A percentile compares a stretch with the other conserved stretches of the same genome.
Evolutionary conservation across 257 asterid species (phyloP).

Genomic region (Sherardia arvensis): DNA sequence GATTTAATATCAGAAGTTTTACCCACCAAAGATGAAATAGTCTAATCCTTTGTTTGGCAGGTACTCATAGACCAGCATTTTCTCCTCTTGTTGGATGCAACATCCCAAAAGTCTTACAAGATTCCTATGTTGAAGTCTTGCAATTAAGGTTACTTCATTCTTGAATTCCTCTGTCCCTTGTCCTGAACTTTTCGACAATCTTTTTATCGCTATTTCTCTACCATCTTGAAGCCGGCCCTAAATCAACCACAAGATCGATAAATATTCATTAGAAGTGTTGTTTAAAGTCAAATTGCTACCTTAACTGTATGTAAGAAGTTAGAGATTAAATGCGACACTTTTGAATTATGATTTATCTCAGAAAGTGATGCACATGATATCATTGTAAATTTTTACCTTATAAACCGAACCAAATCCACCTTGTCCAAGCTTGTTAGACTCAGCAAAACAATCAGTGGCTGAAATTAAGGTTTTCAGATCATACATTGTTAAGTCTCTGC

Average conservation of each 20-base stretch:
- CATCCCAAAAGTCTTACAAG: slow-evolving; percentile 27
- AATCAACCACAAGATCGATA: neutral
- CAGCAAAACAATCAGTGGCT: slow-evolving; percentile 20
- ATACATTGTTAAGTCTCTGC: slow-evolving; percentile 14
- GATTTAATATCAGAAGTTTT: too few relatives aligned
- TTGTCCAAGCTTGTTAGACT: slow-evolving; percentile 19
- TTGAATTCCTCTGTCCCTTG: slow-evolving; percentile 30
- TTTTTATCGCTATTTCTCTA: slow-evolving; percentile 21
- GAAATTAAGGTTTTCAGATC: slow-evolving; percentile 15
- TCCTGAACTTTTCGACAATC: slow-evolving; percentile 19
- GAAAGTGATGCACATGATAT: neutral
- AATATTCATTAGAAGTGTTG: too few relatives aligned
- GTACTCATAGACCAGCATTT: slow-evolving; percentile 26
- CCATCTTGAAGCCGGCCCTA: slow-evolving; percentile 23
- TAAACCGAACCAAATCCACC: slow-evolving; percentile 29
- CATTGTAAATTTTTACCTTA: slow-evolving; percentile 11
- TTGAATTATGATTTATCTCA: neutral
- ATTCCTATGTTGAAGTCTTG: slow-evolving; percentile 27
- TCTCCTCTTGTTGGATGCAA: slow-evolving; percentile 24
- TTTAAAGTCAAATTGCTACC: neutral
- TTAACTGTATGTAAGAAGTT: too few relatives aligned
- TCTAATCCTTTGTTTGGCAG: slow-evolving; percentile 28
- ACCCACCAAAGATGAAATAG: slow-evolving; percentile 24
- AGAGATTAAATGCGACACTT: too few relatives aligned
- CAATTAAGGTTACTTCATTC: slow-evolving; percentile 26